Conservation (phyloP, 2,329 filamentous ascomycete species). For the Cucurbitaria berberidis region DNA sequence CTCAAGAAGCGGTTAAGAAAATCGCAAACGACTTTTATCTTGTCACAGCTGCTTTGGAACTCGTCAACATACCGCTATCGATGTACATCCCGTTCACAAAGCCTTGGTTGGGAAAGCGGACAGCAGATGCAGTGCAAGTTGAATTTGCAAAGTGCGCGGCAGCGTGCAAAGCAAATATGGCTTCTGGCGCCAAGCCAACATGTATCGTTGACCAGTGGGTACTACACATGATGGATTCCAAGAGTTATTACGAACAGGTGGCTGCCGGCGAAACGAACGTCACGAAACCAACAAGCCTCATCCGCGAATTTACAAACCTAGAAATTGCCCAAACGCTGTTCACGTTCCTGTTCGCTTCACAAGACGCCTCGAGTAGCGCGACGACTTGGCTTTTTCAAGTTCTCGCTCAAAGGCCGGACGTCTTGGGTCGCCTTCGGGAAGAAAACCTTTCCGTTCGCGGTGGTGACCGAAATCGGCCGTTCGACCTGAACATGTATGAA, state of each 20-base stretch:
- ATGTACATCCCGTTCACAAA: slow-evolving; percentile 93
- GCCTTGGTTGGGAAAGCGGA: slow-evolving; percentile 95
- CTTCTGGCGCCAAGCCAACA: slow-evolving; percentile 78
- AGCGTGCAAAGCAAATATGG: slow-evolving; percentile 90
- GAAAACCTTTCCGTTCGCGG: slow-evolving; percentile 80
- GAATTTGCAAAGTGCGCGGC: slow-evolving; percentile 90
- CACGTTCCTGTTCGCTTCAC: slow-evolving; percentile 93
- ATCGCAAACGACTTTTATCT: slow-evolving; percentile 95
- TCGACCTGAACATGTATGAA: slow-evolving; percentile 85
- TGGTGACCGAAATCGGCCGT: slow-evolving; percentile 70
- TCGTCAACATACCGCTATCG: slow-evolving; percentile 84
- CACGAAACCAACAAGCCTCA: slow-evolving; percentile 80
- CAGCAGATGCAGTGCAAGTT: slow-evolving; percentile 83
- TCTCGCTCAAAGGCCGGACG: slow-evolving; percentile 85
- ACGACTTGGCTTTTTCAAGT: slow-evolving; percentile 93
- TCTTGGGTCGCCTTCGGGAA: slow-evolving; percentile 84
- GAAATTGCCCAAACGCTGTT: slow-evolving; percentile 93
- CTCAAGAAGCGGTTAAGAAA: slow-evolving; percentile 84
- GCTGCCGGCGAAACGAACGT: slow-evolving; percentile 70
- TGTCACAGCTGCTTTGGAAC: slow-evolving; percentile 90
- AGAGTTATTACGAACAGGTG: slow-evolving; percentile 76
- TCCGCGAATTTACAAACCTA: slow-evolving; percentile 84
- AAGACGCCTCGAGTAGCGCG: slow-evolving; percentile 93
- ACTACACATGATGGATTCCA: slow-evolving; percentile 82
- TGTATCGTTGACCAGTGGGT: slow-evolving; percentile 97